Conservation (phyloP, 371 early-diverging fungal genomes). For the Saksenaea oblongispora region DNA sequence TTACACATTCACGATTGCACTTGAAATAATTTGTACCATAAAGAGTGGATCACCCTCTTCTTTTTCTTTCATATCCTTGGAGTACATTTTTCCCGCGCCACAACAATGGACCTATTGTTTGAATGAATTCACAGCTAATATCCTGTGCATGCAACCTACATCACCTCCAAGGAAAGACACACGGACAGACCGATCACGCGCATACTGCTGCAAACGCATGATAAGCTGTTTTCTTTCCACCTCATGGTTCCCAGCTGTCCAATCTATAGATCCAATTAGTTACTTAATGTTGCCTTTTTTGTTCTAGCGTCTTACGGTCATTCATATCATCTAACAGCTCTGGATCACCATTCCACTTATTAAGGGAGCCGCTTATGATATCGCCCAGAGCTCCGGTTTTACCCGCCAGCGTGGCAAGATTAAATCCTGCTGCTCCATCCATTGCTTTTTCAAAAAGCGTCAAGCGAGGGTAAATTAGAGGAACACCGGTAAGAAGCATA, state of each 20-base stretch:
- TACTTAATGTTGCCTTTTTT: background rate
- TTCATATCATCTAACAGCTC: constrained; percentile 82
- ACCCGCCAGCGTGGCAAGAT: constrained; percentile 37
- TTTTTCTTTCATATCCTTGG: constrained; percentile 44
- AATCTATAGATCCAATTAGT: constrained; percentile 35
- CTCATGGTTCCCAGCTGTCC: constrained; percentile 73
- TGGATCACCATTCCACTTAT: constrained; percentile 77
- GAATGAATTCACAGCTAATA: background rate
- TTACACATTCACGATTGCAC: constrained; percentile 71
- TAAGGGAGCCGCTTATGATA: constrained; percentile 47
- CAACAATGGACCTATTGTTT: constrained; percentile 64
- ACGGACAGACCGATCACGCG: constrained; percentile 64
- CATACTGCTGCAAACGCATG: constrained; percentile 62
- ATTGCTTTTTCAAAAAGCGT: constrained; percentile 67
- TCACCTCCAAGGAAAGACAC: constrained; percentile 86
- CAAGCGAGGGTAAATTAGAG: constrained; percentile 76
- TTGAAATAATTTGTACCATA: constrained; percentile 79
- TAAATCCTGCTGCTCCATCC: constrained; percentile 39
- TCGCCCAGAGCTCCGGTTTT: constrained; percentile 38
- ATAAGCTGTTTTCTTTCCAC: constrained; percentile 72
- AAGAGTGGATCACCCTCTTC: constrained; percentile 65
- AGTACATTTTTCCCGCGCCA: constrained; percentile 66
- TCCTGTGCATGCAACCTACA: constrained; percentile 35
- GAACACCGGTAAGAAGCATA: constrained; percentile 72
- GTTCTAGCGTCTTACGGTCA: constrained; percentile 55